Evolutionary conservation across 2,329 filamentous ascomycete genomes (phyloP), one percentile per base, ranked within the genome.

Genomic region (Pestalotiopsis sp.): DNA sequence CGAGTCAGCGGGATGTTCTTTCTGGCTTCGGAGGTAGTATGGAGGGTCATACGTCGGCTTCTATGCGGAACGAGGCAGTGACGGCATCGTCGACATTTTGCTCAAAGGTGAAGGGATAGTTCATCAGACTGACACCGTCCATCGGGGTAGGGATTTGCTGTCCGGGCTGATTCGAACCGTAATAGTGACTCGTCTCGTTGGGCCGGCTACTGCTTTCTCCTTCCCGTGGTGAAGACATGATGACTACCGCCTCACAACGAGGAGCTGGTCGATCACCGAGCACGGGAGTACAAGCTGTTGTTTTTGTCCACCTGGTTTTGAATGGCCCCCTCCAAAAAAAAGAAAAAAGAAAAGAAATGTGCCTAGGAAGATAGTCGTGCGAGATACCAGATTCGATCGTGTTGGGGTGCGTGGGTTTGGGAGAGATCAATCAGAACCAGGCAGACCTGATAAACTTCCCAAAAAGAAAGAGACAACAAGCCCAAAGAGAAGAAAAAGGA

Each of bases 31-130:
- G 20, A 23, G 52, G 14, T 11, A 38, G 14, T n/a, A n/a, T 20
- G 14, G 27, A 31, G 6, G 27, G 20, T 23, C 68, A 60, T 64
- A 69, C 68, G 66, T 69, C 68, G 14, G 68, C 68, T 25, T 69
- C 68, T 63, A 69, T 69, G 14, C 52, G 66, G 25, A 69, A 59
- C 13, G 68, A 69, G 36, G 67, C 61, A 12, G 65, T 59, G 11
- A 63, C 57, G 7, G 39, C 66, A 27, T 67, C 66, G 20, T 65
- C 62, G 63, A 66, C 25, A 41, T 63, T 65, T 64, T 68, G 68
- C 36, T 69, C 52, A 57, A 69, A 69, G 17, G 65, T 69, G n/a
- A 69, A 69, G 23, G 65, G 57, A 20, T 69, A 69, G 38, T 66
- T 59, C 60, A 64, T 58, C 61, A 68, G n/a, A 39, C 66, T 64